phyloP scores from a whole-genome alignment of 768 basidiomycete genomes.

The Symmetrospora coprosmae region DNA sequence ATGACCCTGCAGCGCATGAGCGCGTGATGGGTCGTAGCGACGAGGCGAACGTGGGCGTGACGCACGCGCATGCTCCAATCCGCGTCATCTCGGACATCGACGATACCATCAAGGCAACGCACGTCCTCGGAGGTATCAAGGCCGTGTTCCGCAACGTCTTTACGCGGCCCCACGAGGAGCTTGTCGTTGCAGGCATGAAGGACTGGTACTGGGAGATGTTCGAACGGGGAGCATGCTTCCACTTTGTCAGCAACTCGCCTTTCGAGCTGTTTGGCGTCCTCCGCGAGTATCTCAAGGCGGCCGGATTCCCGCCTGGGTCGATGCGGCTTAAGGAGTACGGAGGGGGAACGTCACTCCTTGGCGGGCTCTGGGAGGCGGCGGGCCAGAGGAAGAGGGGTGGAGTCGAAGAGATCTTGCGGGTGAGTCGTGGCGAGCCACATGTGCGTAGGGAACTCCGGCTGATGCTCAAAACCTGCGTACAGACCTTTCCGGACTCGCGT shows the following conservation, averaged over 20 bases:
- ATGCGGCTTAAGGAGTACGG: constrained; percentile 54
- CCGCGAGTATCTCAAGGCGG: constrained; percentile 56
- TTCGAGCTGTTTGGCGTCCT: constrained; percentile 61
- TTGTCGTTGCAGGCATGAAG: constrained; percentile 51
- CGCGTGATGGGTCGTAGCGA: constrained; percentile 1
- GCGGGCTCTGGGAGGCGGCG: constrained; percentile 67
- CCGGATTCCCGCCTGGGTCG: constrained; percentile 53
- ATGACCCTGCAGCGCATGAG: background rate
- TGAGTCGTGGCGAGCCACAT: constrained; percentile 38
- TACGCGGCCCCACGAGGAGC: constrained; percentile 64
- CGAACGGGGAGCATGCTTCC: constrained; percentile 45
- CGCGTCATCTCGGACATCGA: constrained; percentile 83
- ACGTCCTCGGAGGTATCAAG: constrained; percentile 63
- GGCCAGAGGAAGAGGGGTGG: constrained; percentile 61
- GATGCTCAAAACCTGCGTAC: background rate
- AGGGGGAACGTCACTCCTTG: constrained; percentile 60
- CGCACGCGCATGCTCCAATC: background rate
- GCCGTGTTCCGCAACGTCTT: constrained; percentile 83
- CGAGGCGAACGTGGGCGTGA: background rate
- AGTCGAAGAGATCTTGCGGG: constrained; percentile 44
- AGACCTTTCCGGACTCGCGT: background rate
- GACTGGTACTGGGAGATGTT: constrained; percentile 34
- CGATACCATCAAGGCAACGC: constrained; percentile 73
- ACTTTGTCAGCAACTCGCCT: constrained; percentile 9
- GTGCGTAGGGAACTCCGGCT: background rate